Evolutionary conservation across 441 rosid species (phyloP).

Genomic region (Gossypium davidsonii): DNA sequence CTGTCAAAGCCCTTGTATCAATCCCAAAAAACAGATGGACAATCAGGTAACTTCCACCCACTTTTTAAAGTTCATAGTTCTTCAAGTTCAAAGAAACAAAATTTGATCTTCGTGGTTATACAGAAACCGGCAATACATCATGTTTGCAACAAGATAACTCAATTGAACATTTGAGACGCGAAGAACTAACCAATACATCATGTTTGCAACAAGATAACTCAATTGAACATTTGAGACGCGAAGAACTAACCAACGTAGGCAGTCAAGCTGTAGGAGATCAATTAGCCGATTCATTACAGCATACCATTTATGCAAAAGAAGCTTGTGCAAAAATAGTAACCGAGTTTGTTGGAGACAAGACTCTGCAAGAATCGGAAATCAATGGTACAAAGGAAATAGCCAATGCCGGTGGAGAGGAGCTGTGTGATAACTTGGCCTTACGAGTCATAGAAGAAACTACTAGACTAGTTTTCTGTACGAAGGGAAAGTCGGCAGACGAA

Average conservation of each 20-base stretch:
- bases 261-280: constrained; percentile 14
- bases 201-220: constrained; percentile 4
- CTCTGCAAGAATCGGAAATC: constrained; percentile 8
- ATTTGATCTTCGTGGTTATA: not conserved
- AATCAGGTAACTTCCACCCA: constrained; percentile 27
- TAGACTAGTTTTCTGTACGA: not conserved
- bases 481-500: not conserved
- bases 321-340: not conserved
- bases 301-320: constrained; percentile 1
- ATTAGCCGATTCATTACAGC: constrained; percentile 19
- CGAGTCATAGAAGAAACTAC: constrained; percentile 12
- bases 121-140: constrained; percentile 1
- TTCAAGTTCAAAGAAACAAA: constrained; percentile 5
- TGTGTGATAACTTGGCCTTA: constrained; percentile 12
- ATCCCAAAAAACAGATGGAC: constrained; percentile 22
- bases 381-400: constrained; percentile 12
- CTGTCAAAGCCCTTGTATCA: constrained; percentile 53
- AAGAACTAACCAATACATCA: constrained; percentile 8
- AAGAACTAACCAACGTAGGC: constrained; percentile 11
- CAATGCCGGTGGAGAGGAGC: constrained; percentile 10
- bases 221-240: constrained; percentile 3
- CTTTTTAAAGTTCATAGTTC: not conserved
- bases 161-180: constrained; percentile 3
- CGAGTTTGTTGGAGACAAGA: constrained; percentile 3
- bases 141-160: constrained; percentile 4